Base-by-base conservation (phyloP, 2,329 filamentous ascomycete species). In the Monilinia laxa region DNA sequence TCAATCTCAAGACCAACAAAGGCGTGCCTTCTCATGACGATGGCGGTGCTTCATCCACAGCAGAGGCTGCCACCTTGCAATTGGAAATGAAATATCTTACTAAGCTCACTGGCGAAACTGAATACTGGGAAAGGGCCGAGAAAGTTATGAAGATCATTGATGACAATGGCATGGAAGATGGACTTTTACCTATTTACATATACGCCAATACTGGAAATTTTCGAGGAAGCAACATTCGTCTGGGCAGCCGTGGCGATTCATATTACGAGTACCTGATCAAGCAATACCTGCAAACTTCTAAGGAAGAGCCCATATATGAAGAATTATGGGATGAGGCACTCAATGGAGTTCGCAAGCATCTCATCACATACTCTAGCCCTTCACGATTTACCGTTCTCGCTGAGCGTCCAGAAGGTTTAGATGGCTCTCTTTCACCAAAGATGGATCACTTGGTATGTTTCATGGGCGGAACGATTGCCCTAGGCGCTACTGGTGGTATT, bases 201-300 rank as follows among this genome's bases (percentile, higher is more conserved):
- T 88, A 92, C 76, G 87, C 95, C 4, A 85, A 88, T 38, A 87
- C 82, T 16, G 95, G 95, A 66, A 81, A 87, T 64, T 99, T 98
- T 79, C 85, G 87, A 62, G 92, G 92, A 25, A 80, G 87, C 25
- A 96, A 97, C 75, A 94, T 99, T 74, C 90, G 95, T 23, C 84
- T 98, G 28, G 95, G 95, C 51, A 97, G 92, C 77, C 87, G 95
- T 69, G 95, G 95, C 56, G 95, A 99, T 80, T 97, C 93, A 58
- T 99, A 98, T 80, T 99, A 99, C 79, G 92, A 99, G 80, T 99
- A 99, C 77, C 86, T 99, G 62, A 96, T 98, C 82, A 99, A 99
- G 81, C 95, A 99, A 78, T 98, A 96, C 76, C 83, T 97, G 25
- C 95, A 99, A 78, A 99, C 95, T 16, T 91, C 91, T 66, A 87